These are phyloP conservation scores for Nyctanthes arbortristis DNA, from an alignment of 257 asterid species.

Conservation along the genomic window DNA sequence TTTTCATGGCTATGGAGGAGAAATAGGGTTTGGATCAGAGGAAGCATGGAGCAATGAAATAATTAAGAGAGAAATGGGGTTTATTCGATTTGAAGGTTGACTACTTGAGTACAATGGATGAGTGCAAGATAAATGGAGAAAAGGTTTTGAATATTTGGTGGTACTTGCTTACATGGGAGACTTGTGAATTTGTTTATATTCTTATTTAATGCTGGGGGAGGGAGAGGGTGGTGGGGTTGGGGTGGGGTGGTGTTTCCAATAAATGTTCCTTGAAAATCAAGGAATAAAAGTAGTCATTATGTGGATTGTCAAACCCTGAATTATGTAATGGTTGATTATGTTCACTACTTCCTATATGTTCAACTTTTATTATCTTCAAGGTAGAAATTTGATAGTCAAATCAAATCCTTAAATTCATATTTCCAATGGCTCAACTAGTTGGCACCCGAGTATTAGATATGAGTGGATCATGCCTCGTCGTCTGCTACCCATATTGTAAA, in stretches of 20 bases:
- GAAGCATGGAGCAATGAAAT: constrained; percentile 76
- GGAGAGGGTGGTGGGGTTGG: constrained; percentile 18
- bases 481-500: no score
- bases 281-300: constrained; percentile 58
- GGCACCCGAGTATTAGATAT: neutral
- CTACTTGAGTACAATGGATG: constrained; percentile 50
- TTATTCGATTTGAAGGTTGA: constrained; percentile 52
- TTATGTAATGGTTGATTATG: constrained; percentile 41
- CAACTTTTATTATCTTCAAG: constrained; percentile 29
- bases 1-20: constrained; percentile 45
- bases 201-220: constrained; percentile 34
- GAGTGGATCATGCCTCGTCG: no score
- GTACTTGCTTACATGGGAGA: constrained; percentile 62
- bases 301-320: constrained; percentile 58
- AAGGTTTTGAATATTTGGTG: constrained; percentile 44
- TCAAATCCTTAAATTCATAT: no score
- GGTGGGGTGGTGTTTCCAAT: constrained; percentile 48
- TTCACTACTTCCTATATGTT: constrained; percentile 13
- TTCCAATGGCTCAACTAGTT: no score
- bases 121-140: constrained; percentile 25
- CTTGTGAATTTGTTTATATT: constrained; percentile 45
- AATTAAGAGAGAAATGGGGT: constrained; percentile 35
- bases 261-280: constrained; percentile 84
- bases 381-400: constrained; percentile 23
- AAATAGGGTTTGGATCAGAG: constrained; percentile 43